Evolutionary conservation across 139 green algal genomes (phyloP).

Genomic region (Chlorella sp.): DNA sequence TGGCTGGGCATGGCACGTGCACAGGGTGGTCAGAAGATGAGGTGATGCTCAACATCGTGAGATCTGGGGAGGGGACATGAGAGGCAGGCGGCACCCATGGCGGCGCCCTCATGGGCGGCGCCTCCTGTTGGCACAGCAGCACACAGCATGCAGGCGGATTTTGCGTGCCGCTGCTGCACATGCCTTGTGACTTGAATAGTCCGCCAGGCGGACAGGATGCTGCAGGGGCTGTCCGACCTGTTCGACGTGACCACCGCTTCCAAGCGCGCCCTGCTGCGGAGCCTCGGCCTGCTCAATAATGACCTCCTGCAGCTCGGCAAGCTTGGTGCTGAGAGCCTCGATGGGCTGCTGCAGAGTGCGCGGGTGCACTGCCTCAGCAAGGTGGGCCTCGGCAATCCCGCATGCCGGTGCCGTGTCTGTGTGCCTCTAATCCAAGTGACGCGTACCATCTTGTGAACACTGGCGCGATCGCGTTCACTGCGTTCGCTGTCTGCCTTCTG

Average conservation of each 20-base stretch:
- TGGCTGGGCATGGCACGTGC: no score
- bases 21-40: no score
- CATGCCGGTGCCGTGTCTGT: not conserved
- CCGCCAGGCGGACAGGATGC: not conserved
- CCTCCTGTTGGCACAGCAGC: no score
- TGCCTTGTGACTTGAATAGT: no score
- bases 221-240: not conserved
- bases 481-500: not conserved
- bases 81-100: no score
- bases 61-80: no score
- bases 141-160: no score
- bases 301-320: not conserved
- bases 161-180: no score
- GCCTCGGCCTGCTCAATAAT: not conserved
- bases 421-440: conserved; percentile 61
- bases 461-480: not conserved
- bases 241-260: not conserved
- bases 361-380: conserved; percentile 50
- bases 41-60: no score
- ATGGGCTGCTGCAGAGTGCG: conserved; percentile 10
- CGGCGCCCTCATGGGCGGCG: no score
- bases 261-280: not conserved
- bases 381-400: conserved; percentile 1
- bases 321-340: not conserved
- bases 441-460: conserved; percentile 2